Evolutionary conservation across 2,329 filamentous ascomycete species (phyloP).

Genomic region (Phaeosphaeria sp.): DNA sequence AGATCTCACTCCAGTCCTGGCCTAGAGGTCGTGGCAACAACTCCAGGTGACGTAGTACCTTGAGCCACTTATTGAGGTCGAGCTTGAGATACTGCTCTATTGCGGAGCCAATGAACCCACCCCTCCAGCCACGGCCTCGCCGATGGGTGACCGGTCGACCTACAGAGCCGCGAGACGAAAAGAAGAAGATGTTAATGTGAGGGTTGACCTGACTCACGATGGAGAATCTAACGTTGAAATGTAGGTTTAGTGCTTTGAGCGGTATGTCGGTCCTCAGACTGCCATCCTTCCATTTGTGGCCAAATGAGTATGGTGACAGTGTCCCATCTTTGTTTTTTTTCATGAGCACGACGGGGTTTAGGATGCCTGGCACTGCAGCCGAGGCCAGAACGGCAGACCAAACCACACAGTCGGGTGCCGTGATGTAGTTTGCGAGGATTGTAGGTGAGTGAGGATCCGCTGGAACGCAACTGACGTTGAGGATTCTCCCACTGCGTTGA

Average conservation of each 20-base stretch:
- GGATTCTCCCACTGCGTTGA: slow-evolving; percentile 87
- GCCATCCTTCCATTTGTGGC: slow-evolving; percentile 99
- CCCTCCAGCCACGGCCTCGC: slow-evolving; percentile 91
- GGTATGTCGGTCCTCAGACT: slow-evolving; percentile 94
- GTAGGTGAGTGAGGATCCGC: slow-evolving; percentile 92
- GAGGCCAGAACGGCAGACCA: slow-evolving; percentile 97
- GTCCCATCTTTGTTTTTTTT: slow-evolving; percentile 79
- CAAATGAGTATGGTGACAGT: slow-evolving; percentile 90
- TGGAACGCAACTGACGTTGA: slow-evolving; percentile 95
- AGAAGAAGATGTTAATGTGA: slow-evolving; percentile 99
- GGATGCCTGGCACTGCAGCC: slow-evolving; percentile 91
- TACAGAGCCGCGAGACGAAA: slow-evolving; percentile 89
- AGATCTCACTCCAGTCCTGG: slow-evolving; percentile 96
- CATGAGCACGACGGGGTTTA: slow-evolving; percentile 94
- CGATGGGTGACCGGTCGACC: slow-evolving; percentile 94
- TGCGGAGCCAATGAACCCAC: slow-evolving; percentile 90
- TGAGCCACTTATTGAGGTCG: slow-evolving; percentile 96
- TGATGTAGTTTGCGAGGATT: slow-evolving; percentile 94
- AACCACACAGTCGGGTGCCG: slow-evolving; percentile 94
- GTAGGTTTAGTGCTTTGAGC: slow-evolving; percentile 88
- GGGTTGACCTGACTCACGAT: slow-evolving; percentile 91
- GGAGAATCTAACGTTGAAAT: slow-evolving; percentile 98
- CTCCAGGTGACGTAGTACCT: slow-evolving; percentile 90
- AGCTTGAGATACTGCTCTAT: slow-evolving; percentile 95
- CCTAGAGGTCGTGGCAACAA: slow-evolving; percentile 87